A percentile compares a stretch with the other conserved stretches of the same genome.
phyloP scores from a whole-genome alignment of 148 eudicot genomes.

The Rhododendron griersonianum region DNA sequence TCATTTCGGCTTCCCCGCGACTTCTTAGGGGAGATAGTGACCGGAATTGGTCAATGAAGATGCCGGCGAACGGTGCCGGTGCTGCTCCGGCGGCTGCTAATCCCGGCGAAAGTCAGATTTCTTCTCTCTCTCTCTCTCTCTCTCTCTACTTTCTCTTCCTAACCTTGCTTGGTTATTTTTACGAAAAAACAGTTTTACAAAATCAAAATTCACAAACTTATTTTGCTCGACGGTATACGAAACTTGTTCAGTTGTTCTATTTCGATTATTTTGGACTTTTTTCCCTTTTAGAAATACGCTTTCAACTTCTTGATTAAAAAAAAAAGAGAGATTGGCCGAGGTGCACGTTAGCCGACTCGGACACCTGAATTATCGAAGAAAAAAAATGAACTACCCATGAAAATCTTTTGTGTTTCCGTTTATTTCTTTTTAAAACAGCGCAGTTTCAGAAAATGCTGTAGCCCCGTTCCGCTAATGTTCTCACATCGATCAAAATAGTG shows the following conservation, averaged over 20 bases:
- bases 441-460: no score
- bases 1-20: conserved; percentile 1
- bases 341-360: no score
- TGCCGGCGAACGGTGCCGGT: conserved; percentile 37
- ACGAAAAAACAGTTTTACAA: neutral
- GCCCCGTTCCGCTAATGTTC: no score
- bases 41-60: conserved; percentile 34
- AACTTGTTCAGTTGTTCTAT: neutral
- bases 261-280: neutral
- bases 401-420: neutral
- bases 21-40: neutral
- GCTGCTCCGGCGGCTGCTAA: conserved; percentile 27
- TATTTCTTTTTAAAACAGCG: no score
- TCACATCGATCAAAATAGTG: neutral
- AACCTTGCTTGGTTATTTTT: neutral
- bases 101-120: conserved; percentile 54
- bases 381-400: neutral
- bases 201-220: neutral
- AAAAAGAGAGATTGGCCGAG: no score
- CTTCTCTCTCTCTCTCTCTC: neutral
- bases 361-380: no score
- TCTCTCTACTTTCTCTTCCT: neutral
- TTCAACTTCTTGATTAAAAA: neutral
- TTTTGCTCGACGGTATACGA: neutral
- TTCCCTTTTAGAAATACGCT: neutral